These are phyloP conservation scores for Acanthamoeba sp. DNA, from an alignment of 208 protist genomes.

Conservation along the genomic window DNA sequence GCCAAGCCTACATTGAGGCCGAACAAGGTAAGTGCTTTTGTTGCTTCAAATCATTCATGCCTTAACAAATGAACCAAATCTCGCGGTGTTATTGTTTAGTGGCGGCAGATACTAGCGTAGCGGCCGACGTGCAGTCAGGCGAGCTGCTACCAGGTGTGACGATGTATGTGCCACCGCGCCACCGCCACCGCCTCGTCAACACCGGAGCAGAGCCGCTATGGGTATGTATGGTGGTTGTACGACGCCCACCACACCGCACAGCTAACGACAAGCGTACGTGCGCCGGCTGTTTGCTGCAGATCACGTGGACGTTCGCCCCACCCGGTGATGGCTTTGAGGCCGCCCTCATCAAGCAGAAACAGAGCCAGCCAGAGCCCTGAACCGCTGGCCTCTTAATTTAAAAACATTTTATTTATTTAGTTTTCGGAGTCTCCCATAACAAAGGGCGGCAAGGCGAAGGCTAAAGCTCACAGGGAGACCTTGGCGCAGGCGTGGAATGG, in stretches of 20 bases:
- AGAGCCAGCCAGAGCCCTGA: background rate
- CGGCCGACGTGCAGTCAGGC: background rate
- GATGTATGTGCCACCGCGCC: conserved; percentile 41
- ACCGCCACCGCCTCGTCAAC: conserved; percentile 45
- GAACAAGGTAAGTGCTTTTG: background rate
- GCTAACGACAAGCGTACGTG: too few relatives aligned
- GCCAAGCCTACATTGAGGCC: conserved; percentile 6
- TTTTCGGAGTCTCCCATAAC: background rate
- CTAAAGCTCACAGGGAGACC: background rate
- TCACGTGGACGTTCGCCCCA: conserved; percentile 73
- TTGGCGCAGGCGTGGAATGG: background rate
- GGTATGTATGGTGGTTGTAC: background rate
- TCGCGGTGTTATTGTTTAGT: too few relatives aligned
- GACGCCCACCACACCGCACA: too few relatives aligned
- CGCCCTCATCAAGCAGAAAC: conserved; percentile 41
- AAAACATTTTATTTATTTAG: too few relatives aligned
- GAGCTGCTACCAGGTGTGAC: conserved; percentile 9
- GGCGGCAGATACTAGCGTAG: background rate
- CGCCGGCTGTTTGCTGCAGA: too few relatives aligned
- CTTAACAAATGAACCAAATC: too few relatives aligned
- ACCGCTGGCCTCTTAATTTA: too few relatives aligned
- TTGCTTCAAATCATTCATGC: background rate
- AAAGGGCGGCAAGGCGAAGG: background rate
- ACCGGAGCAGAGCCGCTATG: conserved; percentile 62
- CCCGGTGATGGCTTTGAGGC: conserved; percentile 64